These are phyloP conservation scores for Penicillium concentricum DNA, from an alignment of 2,329 filamentous ascomycete species.

Conservation along the genomic window DNA sequence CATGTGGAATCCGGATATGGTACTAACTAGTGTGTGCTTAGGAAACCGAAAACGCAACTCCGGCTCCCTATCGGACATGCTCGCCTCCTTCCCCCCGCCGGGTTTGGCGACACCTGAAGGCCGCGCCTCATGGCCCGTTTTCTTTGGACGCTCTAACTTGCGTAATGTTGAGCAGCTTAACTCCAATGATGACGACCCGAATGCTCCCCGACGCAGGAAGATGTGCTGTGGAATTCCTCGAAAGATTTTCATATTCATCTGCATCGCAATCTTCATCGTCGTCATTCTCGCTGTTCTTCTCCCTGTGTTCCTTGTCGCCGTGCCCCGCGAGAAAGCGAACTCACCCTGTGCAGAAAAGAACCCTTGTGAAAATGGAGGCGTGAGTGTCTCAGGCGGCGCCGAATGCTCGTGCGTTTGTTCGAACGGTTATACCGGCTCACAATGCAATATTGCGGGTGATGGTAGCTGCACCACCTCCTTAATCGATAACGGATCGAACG, in stretches of 20 bases:
- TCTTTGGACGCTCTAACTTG: conserved; percentile 37
- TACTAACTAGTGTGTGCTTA: conserved; percentile 9
- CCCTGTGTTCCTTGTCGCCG: conserved; percentile 64
- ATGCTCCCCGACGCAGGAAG: conserved; percentile 48
- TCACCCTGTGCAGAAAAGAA: conserved; percentile 58
- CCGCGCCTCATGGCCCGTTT: conserved; percentile 39
- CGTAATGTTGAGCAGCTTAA: conserved; percentile 30
- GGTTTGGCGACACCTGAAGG: conserved; percentile 50
- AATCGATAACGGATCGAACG: conserved; percentile 55
- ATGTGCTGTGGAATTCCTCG: conserved; percentile 77
- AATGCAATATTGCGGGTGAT: conserved; percentile 53
- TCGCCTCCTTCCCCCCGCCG: conserved; percentile 64
- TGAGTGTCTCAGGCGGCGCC: conserved; percentile 65
- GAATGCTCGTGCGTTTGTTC: conserved; percentile 84
- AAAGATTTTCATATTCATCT: conserved; percentile 70
- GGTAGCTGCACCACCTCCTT: conserved; percentile 56
- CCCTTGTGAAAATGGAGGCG: conserved; percentile 76
- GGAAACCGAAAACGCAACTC: conserved; percentile 41
- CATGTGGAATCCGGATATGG: not conserved
- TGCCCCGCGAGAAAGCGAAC: conserved; percentile 52
- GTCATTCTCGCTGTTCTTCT: conserved; percentile 80
- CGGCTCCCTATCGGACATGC: conserved; percentile 61
- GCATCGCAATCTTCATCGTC: conserved; percentile 67
- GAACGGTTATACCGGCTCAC: conserved; percentile 74
- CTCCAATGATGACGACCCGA: conserved; percentile 22